Evolutionary conservation across 768 basidiomycete genomes (phyloP).

Genomic region (Gelatoporia subvermispora): DNA sequence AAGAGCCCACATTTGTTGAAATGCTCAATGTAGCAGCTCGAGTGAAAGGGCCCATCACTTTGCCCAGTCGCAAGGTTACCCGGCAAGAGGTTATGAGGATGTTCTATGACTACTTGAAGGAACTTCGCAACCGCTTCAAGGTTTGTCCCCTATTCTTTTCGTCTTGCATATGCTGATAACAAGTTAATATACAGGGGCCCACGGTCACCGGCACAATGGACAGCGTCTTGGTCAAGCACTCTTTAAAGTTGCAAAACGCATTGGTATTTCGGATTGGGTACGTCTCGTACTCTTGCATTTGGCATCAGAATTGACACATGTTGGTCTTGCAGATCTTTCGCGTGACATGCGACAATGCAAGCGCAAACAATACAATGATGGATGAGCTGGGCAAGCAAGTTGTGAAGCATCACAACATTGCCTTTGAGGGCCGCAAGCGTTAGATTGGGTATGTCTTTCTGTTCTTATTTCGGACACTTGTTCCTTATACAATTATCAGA

Average conservation of each 20-base stretch:
- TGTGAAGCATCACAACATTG: neutral
- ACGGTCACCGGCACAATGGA: constrained; percentile 28
- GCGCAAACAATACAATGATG: constrained; percentile 34
- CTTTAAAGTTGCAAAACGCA: constrained; percentile 26
- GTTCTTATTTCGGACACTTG: too few relatives aligned
- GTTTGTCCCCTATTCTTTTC: constrained; percentile 8
- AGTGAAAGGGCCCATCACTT: constrained; percentile 32
- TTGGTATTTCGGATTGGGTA: constrained; percentile 29
- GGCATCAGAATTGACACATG: too few relatives aligned
- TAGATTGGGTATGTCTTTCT: constrained; percentile 9
- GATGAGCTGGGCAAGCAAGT: constrained; percentile 16
- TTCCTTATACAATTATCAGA: too few relatives aligned
- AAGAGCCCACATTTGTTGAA: constrained; percentile 27
- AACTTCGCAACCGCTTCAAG: constrained; percentile 12
- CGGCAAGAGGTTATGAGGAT: constrained; percentile 23
- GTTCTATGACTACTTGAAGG: constrained; percentile 18
- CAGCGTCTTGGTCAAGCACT: constrained; percentile 32
- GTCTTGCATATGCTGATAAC: neutral
- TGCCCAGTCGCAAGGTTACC: constrained; percentile 27
- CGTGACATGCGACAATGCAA: constrained; percentile 35
- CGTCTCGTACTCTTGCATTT: too few relatives aligned
- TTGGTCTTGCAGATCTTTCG: constrained; percentile 24
- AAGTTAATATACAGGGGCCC: neutral
- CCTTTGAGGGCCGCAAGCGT: constrained; percentile 5
- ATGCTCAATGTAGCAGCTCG: constrained; percentile 35